Conservation (phyloP, 2,329 filamentous ascomycete genomes). For the Sclerotinia spermophila region DNA sequence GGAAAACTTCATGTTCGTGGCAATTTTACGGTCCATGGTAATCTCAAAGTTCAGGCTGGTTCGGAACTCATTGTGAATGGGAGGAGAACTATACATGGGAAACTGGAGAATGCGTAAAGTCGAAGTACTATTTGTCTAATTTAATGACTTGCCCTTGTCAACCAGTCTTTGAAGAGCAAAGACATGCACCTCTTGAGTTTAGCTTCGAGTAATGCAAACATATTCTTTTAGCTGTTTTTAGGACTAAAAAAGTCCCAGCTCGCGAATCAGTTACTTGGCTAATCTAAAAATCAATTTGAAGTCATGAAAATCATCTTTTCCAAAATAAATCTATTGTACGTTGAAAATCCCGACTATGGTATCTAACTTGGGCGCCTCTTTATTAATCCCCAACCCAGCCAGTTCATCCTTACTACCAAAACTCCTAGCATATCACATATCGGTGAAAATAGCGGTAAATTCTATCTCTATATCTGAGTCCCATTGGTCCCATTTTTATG, state of each 20-base stretch:
- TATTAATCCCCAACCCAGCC: neutral
- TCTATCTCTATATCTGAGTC: neutral
- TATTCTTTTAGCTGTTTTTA: neutral
- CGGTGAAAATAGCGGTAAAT: neutral
- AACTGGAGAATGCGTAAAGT: slow-evolving; percentile 17
- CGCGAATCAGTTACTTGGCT: neutral
- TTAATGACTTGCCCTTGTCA: neutral
- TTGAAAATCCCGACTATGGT: slow-evolving; percentile 2
- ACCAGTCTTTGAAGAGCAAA: neutral
- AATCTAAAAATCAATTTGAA: neutral
- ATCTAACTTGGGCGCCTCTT: slow-evolving; percentile 2
- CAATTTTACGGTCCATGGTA: slow-evolving; percentile 28
- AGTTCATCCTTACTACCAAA: neutral
- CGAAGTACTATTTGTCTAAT: neutral
- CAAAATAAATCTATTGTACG: neutral
- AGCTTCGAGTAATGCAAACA: neutral
- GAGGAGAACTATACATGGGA: slow-evolving; percentile 31
- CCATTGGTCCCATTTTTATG: slow-evolving; percentile 8
- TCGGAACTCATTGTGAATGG: slow-evolving; percentile 27
- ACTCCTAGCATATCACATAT: neutral
- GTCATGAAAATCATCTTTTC: neutral
- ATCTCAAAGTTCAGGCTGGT: slow-evolving; percentile 23
- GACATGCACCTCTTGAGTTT: neutral
- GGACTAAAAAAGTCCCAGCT: neutral
- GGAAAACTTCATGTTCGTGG: slow-evolving; percentile 27